Conservation (phyloP, 495 filamentous ascomycete species). For the Talaromyces proteolyticus region DNA sequence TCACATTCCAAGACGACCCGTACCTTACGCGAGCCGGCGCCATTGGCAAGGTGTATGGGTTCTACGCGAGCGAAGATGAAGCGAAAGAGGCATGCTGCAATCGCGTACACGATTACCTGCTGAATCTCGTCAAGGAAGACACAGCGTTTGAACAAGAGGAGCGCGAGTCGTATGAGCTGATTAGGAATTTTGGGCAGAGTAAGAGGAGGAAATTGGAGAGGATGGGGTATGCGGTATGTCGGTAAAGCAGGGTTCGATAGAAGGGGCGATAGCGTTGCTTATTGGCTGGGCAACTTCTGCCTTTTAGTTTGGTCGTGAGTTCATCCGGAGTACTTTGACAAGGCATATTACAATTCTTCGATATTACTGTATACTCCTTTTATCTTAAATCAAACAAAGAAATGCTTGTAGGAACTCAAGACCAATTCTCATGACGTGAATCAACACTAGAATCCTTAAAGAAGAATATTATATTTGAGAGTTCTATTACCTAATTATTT, state of each 20-base stretch:
- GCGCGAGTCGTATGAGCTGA: neutral
- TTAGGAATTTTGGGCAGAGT: neutral
- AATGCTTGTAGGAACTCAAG: too few species aligned
- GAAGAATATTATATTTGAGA: too few species aligned
- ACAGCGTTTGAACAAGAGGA: slow-evolving; percentile 5
- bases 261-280: neutral
- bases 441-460: too few species aligned
- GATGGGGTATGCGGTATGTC: neutral
- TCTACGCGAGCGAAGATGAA: neutral
- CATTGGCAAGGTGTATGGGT: slow-evolving; percentile 11
- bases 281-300: neutral
- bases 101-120: slow-evolving; percentile 19
- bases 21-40: slow-evolving; percentile 28
- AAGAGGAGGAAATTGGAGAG: neutral
- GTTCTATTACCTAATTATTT: too few species aligned
- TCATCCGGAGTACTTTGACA: too few species aligned
- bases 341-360: too few species aligned
- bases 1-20: slow-evolving; percentile 20
- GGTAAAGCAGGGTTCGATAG: neutral
- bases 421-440: too few species aligned
- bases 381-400: too few species aligned
- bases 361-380: too few species aligned
- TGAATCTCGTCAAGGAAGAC: slow-evolving; percentile 25
- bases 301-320: too few species aligned
- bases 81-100: slow-evolving; percentile 19